Conservation (phyloP, 1,139 yeast species). For the Sugiyamaella grinbergsii region DNA sequence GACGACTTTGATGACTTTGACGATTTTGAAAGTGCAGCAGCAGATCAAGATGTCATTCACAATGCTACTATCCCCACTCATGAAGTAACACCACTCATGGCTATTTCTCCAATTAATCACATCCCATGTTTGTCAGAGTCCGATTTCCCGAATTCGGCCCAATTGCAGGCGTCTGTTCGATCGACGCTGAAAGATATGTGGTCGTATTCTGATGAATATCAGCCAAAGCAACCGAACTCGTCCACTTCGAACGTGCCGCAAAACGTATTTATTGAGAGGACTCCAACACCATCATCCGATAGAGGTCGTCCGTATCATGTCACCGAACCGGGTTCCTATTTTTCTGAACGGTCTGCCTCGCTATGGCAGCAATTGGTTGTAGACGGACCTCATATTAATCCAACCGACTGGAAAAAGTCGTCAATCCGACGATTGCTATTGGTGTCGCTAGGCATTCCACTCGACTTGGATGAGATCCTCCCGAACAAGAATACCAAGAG, state of each 20-base stretch:
- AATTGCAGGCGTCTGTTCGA: slow-evolving; percentile 32
- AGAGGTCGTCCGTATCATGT: background rate
- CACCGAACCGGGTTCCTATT: slow-evolving; percentile 29
- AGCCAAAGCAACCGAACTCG: slow-evolving; percentile 9
- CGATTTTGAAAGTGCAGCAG: slow-evolving; percentile 35
- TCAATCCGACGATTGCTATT: slow-evolving; percentile 59
- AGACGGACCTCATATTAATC: slow-evolving; percentile 32
- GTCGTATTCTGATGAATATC: background rate
- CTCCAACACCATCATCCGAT: slow-evolving; percentile 1
- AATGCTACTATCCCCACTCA: slow-evolving; percentile 6
- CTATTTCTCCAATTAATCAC: background rate
- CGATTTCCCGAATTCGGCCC: slow-evolving; percentile 34
- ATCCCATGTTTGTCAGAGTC: slow-evolving; percentile 27
- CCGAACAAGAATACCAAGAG: slow-evolving; percentile 40
- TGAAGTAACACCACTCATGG: too few species aligned
- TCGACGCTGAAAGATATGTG: slow-evolving; percentile 23
- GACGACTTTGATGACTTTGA: slow-evolving; percentile 35
- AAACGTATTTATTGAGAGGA: slow-evolving; percentile 1
- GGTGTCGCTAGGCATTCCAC: slow-evolving; percentile 60
- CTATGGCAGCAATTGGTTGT: slow-evolving; percentile 43
- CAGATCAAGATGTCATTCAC: slow-evolving; percentile 32
- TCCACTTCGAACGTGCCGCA: background rate
- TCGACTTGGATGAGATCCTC: slow-evolving; percentile 56
- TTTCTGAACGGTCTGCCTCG: slow-evolving; percentile 38
- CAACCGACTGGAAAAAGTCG: slow-evolving; percentile 59